phyloP scores from a whole-genome alignment of 2,329 filamentous ascomycete genomes.

The Rutstroemia sp. region DNA sequence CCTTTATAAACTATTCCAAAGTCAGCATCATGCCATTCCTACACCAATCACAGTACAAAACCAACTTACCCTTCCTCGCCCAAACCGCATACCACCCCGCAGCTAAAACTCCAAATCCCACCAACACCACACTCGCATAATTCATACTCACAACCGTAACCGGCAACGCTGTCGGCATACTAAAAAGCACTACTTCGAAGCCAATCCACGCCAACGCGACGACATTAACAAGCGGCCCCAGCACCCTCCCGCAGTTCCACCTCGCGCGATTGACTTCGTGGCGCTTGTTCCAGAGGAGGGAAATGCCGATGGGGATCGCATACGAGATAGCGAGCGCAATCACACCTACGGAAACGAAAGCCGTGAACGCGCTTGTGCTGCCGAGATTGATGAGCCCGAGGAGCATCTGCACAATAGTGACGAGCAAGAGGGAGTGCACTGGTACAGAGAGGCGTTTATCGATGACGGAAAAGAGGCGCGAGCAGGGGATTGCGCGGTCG shows the following conservation, averaged over 20 bases:
- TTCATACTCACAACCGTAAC: conserved; percentile 54
- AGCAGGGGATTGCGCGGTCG: conserved; percentile 60
- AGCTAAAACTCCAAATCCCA: conserved; percentile 44
- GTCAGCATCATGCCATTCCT: not conserved
- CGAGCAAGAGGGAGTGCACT: conserved; percentile 56
- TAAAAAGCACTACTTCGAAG: conserved; percentile 55
- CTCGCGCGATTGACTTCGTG: conserved; percentile 45
- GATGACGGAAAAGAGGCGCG: conserved; percentile 51
- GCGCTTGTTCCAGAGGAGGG: conserved; percentile 56
- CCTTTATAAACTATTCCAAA: conserved; percentile 17
- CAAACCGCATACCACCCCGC: conserved; percentile 43
- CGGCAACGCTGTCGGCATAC: conserved; percentile 53
- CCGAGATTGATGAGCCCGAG: conserved; percentile 67
- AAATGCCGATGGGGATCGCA: conserved; percentile 65
- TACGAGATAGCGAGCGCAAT: conserved; percentile 67
- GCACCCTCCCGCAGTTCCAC: conserved; percentile 49
- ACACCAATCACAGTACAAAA: not conserved
- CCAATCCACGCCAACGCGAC: conserved; percentile 49
- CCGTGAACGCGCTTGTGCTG: conserved; percentile 61
- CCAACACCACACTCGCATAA: conserved; percentile 42
- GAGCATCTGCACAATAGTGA: conserved; percentile 52
- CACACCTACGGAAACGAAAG: conserved; percentile 63
- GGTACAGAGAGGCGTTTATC: conserved; percentile 56
- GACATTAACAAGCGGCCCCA: conserved; percentile 53
- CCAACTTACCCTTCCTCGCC: conserved; percentile 41